Percentiles rank a stretch among this genome's conserved stretches.
Evolutionary conservation across 768 basidiomycete species (phyloP).

Genomic region (Amylocystis lapponica): DNA sequence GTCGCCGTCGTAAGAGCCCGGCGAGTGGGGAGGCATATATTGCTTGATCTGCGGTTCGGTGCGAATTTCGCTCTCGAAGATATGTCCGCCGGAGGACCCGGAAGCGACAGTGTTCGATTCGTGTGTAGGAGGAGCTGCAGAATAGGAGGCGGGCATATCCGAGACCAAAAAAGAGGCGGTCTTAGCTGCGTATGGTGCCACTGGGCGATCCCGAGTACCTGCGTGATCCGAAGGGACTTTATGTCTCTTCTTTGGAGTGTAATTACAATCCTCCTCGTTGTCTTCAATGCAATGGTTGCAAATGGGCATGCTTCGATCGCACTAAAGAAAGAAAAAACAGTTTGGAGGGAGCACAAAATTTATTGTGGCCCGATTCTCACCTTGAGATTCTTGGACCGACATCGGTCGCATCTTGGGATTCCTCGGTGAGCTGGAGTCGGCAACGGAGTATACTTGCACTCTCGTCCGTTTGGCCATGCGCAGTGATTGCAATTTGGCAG

Average conservation of each 20-base stretch:
- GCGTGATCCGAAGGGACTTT: conserved; percentile 44
- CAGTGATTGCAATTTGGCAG: conserved; percentile 70
- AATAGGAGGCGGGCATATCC: conserved; percentile 22
- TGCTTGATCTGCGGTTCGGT: conserved; percentile 21
- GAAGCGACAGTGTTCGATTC: conserved; percentile 10
- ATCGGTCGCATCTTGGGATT: conserved; percentile 68
- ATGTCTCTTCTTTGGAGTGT: conserved; percentile 66
- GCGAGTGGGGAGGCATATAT: conserved; percentile 20
- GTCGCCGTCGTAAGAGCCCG: conserved; percentile 15
- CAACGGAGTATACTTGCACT: conserved; percentile 68
- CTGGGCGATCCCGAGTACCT: conserved; percentile 30
- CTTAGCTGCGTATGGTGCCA: conserved; percentile 38
- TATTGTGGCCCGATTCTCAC: conserved; percentile 39
- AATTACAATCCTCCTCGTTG: conserved; percentile 54
- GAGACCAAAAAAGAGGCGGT: conserved; percentile 45
- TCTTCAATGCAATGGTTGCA: conserved; percentile 62
- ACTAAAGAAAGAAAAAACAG: conserved; percentile 37
- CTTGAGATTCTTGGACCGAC: conserved; percentile 62
- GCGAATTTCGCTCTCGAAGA: conserved; percentile 17
- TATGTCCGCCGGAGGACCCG: conserved; percentile 13
- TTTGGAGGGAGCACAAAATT: conserved; percentile 4
- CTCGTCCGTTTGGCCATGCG: conserved; percentile 54
- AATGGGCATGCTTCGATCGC: conserved; percentile 65
- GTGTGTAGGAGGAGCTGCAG: no score
- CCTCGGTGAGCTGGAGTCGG: conserved; percentile 73